Evolutionary conservation across 331 rosid genomes (phyloP), one percentile per base, ranked within the genome.

Genomic region (Dryas integrifolia): DNA sequence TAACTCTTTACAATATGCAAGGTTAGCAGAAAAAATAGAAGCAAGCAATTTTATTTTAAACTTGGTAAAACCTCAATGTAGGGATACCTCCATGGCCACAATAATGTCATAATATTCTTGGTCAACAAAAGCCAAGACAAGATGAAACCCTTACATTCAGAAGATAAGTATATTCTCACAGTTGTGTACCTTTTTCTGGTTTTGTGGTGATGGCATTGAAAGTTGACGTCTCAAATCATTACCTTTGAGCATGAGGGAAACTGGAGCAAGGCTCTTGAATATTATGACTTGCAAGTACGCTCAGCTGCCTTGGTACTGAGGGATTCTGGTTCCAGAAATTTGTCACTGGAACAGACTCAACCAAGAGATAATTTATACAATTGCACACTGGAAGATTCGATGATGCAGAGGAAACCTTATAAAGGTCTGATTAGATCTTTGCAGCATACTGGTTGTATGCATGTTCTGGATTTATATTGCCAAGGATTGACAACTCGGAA

Each of bases 251-350:
- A 91, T 12, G 97, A 93, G 85, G 98, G 97, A 84, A 89, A 88
- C 68, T 94, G 98, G 97, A 91, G 96, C 74, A 91, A 91, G 91
- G 98, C 98, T 79, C 97, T 94, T 45, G 97, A 94, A 85, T 89
- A 85, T 72, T 91, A 88, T 82, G 97, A 93, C 80, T 81, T 93
- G 86, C 98, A 87, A 87, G 92, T 85, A 67, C 88, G 91, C 49
- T 87, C 97, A 5, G 84, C 82, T 79, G 80, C 79, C 76, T 77
- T 79, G 35, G 61, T 76, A 65, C 85, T 45, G 24, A 81, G 66
- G 73, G 84, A 84, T 74, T 72, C 49, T 76, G 73, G 76, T 63
- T 80, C 83, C 41, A 76, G 56, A 69, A 83, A 73, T 78, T 73
- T 81, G 70, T 80, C 83, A n/a, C 57, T 79, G 77, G 80, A 80